Percentiles rank a stretch among this genome's conserved stretches.
Evolutionary conservation across 768 basidiomycete species (phyloP).

Genomic region (Podaxis sp.): DNA sequence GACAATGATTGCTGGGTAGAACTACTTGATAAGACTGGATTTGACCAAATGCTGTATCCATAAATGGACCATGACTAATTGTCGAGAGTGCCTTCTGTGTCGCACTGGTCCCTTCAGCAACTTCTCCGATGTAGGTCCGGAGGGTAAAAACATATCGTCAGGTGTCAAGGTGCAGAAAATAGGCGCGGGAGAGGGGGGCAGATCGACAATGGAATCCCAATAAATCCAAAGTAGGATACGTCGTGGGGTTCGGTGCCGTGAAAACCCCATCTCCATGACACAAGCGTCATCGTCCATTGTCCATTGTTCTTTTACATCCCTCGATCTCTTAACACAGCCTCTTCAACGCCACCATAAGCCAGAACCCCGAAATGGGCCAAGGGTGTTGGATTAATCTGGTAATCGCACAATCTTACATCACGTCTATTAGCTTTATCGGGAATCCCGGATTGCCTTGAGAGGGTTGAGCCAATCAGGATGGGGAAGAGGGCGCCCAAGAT

Average conservation of each 20-base stretch:
- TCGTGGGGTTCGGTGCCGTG: background rate
- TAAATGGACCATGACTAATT: too few relatives aligned
- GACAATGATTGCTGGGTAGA: too few relatives aligned
- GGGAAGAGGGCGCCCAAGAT: conserved; percentile 3
- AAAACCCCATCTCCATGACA: conserved; percentile 11
- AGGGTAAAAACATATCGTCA: background rate
- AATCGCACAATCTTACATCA: background rate
- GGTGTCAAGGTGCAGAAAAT: background rate
- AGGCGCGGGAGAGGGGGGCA: background rate
- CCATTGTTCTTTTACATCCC: background rate
- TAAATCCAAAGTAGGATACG: conserved; percentile 5
- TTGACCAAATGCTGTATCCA: too few relatives aligned
- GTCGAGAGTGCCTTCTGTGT: background rate
- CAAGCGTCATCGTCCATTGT: background rate
- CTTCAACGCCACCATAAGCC: background rate
- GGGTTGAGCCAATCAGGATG: background rate
- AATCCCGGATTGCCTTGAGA: conserved; percentile 9
- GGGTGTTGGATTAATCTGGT: background rate
- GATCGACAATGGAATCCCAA: background rate
- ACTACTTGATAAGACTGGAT: too few relatives aligned
- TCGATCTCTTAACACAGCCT: conserved; percentile 12
- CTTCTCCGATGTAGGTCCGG: background rate
- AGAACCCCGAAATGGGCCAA: conserved; percentile 6
- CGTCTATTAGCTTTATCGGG: conserved; percentile 1
- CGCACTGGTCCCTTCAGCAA: background rate